Evolutionary conservation across 2,329 filamentous ascomycete species (phyloP).

Genomic region (Cladosporium sp.): DNA sequence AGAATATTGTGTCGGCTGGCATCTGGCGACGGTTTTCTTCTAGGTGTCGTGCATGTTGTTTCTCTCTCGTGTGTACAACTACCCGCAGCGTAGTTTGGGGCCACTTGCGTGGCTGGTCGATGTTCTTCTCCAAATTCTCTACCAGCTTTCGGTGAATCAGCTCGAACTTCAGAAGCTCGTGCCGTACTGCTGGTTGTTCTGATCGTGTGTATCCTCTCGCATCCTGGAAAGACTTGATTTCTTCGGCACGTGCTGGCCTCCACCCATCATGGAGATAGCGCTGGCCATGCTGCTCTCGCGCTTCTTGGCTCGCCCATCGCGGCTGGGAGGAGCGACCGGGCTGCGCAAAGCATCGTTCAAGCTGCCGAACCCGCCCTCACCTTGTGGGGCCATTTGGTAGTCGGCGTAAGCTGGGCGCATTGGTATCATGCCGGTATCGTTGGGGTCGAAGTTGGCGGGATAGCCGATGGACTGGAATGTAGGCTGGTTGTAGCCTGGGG

Average conservation of each 20-base stretch:
- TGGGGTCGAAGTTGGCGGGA: conserved; percentile 21
- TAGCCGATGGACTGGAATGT: conserved; percentile 33
- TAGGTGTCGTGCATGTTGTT: not conserved
- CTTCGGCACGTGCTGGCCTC: conserved; percentile 24
- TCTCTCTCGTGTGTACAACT: not conserved
- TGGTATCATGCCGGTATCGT: conserved; percentile 36
- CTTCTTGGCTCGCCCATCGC: conserved; percentile 22
- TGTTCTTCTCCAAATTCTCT: not conserved
- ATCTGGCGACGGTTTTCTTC: not conserved
- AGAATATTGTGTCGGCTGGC: not conserved
- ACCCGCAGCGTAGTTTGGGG: not conserved
- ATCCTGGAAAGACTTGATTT: conserved; percentile 39
- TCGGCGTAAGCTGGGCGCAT: conserved; percentile 33
- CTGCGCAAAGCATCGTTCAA: conserved; percentile 36
- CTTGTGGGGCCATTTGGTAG: conserved; percentile 36
- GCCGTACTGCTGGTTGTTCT: conserved; percentile 9
- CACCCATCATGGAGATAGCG: conserved; percentile 24
- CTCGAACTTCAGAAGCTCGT: conserved; percentile 6
- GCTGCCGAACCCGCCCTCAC: conserved; percentile 36
- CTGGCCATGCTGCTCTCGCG: conserved; percentile 35
- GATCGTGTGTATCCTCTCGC: conserved; percentile 30
- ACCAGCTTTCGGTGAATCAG: not conserved
- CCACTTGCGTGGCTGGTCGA: not conserved
- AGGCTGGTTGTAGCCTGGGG: conserved; percentile 61
- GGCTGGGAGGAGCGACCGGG: conserved; percentile 26